Evolutionary conservation across 75 land plant genomes (phyloP).

Genomic region (Pseudotsuga menziesii): DNA sequence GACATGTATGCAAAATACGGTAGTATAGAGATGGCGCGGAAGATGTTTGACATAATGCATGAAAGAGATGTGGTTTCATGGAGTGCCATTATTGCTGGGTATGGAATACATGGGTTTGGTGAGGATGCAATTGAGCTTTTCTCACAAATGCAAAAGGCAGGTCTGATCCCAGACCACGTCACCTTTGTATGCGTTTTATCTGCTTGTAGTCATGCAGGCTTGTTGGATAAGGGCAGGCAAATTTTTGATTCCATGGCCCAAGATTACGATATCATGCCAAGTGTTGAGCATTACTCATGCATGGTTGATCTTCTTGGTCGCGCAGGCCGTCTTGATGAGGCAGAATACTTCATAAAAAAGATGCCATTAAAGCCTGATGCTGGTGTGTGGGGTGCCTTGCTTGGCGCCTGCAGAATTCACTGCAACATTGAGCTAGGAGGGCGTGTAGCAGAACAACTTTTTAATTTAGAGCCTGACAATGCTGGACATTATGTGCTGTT

Average conservation of each 20-base stretch:
- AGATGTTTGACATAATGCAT: constrained; percentile 15
- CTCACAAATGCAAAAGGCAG: constrained; percentile 14
- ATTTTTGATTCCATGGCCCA: constrained; percentile 16
- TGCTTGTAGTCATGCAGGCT: constrained; percentile 24
- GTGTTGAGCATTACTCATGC: constrained; percentile 15
- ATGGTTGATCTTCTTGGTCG: constrained; percentile 33
- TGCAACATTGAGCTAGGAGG: constrained; percentile 8
- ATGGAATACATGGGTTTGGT: constrained; percentile 16
- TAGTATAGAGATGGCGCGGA: constrained; percentile 14
- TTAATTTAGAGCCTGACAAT: constrained; percentile 9
- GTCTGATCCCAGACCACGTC: constrained; percentile 17
- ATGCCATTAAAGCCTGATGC: constrained; percentile 3
- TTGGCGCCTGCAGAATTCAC: constrained; percentile 15
- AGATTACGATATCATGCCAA: constrained; percentile 6
- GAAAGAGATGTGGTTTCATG: constrained; percentile 19
- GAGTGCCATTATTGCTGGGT: constrained; percentile 25
- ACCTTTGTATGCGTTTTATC: constrained; percentile 21
- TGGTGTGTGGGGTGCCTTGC: constrained; percentile 18
- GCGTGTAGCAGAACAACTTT: background rate
- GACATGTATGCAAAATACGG: constrained; percentile 32
- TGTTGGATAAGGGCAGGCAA: constrained; percentile 15
- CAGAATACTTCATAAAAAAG: constrained; percentile 10
- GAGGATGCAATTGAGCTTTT: constrained; percentile 20
- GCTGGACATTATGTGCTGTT: constrained; percentile 16
- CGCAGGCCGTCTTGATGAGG: constrained; percentile 17